Evolutionary conservation across 345 rosid genomes (phyloP).

Genomic region (Linum trigynum): DNA sequence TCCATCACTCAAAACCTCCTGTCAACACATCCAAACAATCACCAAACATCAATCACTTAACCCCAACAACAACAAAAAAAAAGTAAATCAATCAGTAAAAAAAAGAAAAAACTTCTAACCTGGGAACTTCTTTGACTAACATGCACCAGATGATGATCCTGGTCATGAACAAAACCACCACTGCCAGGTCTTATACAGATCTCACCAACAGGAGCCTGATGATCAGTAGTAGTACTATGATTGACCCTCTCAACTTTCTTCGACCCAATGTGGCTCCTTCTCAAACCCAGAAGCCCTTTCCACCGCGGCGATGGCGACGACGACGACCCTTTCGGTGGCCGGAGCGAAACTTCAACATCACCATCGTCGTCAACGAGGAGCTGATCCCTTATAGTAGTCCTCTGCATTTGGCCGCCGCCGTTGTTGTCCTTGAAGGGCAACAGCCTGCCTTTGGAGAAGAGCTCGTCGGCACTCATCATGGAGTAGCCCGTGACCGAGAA

Average conservation of each 20-base stretch:
- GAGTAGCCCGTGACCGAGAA: constrained; percentile 67
- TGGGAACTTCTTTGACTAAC: constrained; percentile 15
- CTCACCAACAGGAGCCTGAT: too few relatives aligned
- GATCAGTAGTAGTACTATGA: too few relatives aligned
- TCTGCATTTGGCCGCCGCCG: constrained; percentile 39
- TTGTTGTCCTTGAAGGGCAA: constrained; percentile 57
- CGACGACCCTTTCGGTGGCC: constrained; percentile 57
- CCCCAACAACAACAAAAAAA: background rate
- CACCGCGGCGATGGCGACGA: constrained; percentile 52
- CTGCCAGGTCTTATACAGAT: too few relatives aligned
- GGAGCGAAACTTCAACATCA: constrained; percentile 20
- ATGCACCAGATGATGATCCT: constrained; percentile 37
- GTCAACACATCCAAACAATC: constrained; percentile 14
- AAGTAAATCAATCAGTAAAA: background rate
- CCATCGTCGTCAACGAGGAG: constrained; percentile 39
- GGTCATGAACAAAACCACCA: constrained; percentile 18
- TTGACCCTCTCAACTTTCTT: constrained; percentile 45
- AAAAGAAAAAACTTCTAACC: constrained; percentile 12
- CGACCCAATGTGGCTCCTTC: constrained; percentile 58
- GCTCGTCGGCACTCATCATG: constrained; percentile 98
- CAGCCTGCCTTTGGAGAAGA: constrained; percentile 79
- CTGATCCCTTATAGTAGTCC: constrained; percentile 89
- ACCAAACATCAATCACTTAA: background rate
- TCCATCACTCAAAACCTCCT: constrained; percentile 39
- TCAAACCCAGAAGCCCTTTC: constrained; percentile 81